A percentile compares a stretch with the other conserved stretches of the same genome.
Evolutionary conservation across 352 stramenopile genomes (phyloP).

Genomic region (Albugo candida): DNA sequence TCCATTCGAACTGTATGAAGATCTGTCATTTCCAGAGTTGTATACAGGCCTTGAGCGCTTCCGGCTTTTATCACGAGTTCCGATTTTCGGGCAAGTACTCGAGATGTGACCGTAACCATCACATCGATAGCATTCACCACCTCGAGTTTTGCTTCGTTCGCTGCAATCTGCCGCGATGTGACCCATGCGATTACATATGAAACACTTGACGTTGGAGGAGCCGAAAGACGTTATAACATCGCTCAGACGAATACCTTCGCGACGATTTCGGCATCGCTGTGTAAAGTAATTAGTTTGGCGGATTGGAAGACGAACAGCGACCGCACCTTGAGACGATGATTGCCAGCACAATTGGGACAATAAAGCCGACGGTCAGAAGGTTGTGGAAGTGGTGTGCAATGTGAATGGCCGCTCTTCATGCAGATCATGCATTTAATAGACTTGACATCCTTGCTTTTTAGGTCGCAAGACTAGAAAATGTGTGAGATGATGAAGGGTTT

Average conservation of each 20-base stretch:
- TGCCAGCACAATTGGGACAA: slow-evolving; percentile 38
- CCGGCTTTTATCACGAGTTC: not conserved
- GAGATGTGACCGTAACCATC: slow-evolving; percentile 48
- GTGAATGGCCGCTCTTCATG: slow-evolving; percentile 30
- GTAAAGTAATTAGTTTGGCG: not conserved
- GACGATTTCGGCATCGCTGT: not conserved
- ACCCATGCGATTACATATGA: not conserved
- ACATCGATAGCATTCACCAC: slow-evolving; percentile 39
- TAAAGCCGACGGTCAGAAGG: slow-evolving; percentile 50
- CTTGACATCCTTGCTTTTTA: not conserved
- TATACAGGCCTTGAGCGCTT: no score
- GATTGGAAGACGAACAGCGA: not conserved
- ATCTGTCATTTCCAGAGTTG: no score
- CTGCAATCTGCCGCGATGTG: not conserved
- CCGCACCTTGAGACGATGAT: slow-evolving; percentile 23
- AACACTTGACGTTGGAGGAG: slow-evolving; percentile 1
- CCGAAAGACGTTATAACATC: not conserved
- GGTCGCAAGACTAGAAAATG: not conserved
- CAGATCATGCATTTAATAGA: slow-evolving; percentile 53
- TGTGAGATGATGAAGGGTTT: not conserved
- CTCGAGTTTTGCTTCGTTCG: not conserved
- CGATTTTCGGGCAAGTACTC: slow-evolving; percentile 30
- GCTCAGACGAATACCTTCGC: not conserved
- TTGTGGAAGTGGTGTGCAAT: slow-evolving; percentile 41
- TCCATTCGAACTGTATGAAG: no score